A percentile compares a stretch with the other conserved stretches of the same genome.
These are phyloP conservation scores for Dipsacomyces acuminosporus DNA, from an alignment of 371 early-diverging fungal species.

Conservation along the genomic window DNA sequence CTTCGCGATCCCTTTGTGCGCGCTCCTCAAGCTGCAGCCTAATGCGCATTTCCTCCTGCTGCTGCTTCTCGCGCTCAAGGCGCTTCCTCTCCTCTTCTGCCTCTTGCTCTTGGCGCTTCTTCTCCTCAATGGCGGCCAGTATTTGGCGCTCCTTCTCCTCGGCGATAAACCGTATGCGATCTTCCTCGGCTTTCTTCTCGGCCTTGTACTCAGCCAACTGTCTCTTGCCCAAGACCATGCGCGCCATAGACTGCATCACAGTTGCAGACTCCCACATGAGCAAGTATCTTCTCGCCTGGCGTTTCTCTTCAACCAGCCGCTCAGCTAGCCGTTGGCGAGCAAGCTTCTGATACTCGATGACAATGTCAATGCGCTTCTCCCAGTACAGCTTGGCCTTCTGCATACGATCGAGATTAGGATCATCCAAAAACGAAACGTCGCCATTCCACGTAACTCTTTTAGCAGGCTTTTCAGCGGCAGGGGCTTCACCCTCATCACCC, in stretches of 20 bases:
- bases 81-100: not conserved
- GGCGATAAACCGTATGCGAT: not conserved
- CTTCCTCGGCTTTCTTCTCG: not conserved
- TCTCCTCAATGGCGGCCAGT: not conserved
- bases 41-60: slow-evolving; percentile 23
- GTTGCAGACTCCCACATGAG: slow-evolving; percentile 44
- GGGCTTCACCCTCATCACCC: not conserved
- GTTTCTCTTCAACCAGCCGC: slow-evolving; percentile 40
- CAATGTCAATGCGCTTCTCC: slow-evolving; percentile 48
- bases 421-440: slow-evolving; percentile 35
- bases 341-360: slow-evolving; percentile 51
- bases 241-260: slow-evolving; percentile 45
- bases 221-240: slow-evolving; percentile 47
- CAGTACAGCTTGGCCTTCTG: slow-evolving; percentile 46
- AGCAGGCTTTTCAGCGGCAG: not conserved
- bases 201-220: slow-evolving; percentile 7
- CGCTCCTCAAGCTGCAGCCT: slow-evolving; percentile 36
- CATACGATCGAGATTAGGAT: slow-evolving; percentile 24
- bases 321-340: slow-evolving; percentile 45
- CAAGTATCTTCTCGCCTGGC: slow-evolving; percentile 46
- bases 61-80: slow-evolving; percentile 18
- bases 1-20: slow-evolving; percentile 9
- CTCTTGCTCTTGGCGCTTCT: slow-evolving; percentile 1
- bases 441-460: not conserved
- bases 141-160: not conserved